Percentiles rank a stretch among this genome's conserved stretches.
These are phyloP conservation scores for Stereocaulon alpinum DNA, from an alignment of 495 filamentous ascomycete species.

Conservation along the genomic window DNA sequence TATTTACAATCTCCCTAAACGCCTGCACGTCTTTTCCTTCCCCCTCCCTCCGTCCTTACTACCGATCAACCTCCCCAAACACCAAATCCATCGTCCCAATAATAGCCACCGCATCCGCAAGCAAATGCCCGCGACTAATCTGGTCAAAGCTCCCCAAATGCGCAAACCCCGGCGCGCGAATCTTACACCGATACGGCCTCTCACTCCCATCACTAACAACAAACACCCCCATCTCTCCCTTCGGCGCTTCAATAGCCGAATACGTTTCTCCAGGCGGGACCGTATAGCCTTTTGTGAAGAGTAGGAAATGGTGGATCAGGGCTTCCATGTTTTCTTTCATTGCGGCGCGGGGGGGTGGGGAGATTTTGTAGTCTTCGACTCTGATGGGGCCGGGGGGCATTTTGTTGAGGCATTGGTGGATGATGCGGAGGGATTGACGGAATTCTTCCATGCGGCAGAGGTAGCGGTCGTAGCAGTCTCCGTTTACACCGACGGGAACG, in stretches of 20 bases:
- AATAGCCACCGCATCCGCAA: constrained; percentile 94
- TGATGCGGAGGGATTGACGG: constrained; percentile 92
- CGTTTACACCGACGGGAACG: constrained; percentile 90
- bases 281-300: constrained; percentile 96
- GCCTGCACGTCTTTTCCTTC: not conserved
- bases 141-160: constrained; percentile 94
- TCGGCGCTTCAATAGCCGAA: constrained; percentile 92
- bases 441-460: constrained; percentile 99
- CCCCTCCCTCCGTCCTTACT: constrained; percentile 11
- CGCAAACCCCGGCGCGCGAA: constrained; percentile 92
- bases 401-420: constrained; percentile 97
- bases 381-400: constrained; percentile 92
- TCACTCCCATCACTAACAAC: constrained; percentile 95
- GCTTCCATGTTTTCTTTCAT: constrained; percentile 99
- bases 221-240: constrained; percentile 99
- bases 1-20: constrained; percentile 7
- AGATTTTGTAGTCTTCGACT: constrained; percentile 98
- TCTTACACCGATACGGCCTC: constrained; percentile 94
- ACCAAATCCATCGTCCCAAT: constrained; percentile 89
- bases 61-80: constrained; percentile 62
- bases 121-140: constrained; percentile 76
- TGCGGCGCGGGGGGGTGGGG: constrained; percentile 87
- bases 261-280: constrained; percentile 99
- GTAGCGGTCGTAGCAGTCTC: constrained; percentile 98
- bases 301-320: constrained; percentile 96